phyloP scores from a whole-genome alignment of 768 basidiomycete genomes.

The Podaxis rugospora region DNA sequence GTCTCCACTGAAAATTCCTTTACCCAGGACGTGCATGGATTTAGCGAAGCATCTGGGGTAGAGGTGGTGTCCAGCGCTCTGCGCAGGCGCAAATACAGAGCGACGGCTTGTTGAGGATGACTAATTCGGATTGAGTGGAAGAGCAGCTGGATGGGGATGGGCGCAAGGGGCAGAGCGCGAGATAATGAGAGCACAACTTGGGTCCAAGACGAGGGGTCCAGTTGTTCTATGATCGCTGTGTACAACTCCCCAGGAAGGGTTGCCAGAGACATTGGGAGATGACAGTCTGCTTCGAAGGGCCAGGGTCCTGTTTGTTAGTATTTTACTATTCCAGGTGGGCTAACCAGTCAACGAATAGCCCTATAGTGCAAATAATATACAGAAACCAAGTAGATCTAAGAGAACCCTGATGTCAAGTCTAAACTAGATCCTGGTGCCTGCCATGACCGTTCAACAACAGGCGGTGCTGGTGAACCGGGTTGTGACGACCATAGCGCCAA shows the following conservation, averaged over 20 bases:
- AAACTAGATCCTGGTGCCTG: conserved; percentile 32
- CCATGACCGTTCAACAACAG: conserved; percentile 43
- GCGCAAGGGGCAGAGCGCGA: conserved; percentile 56
- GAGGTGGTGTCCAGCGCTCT: conserved; percentile 12
- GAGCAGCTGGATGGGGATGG: conserved; percentile 52
- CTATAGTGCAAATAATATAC: conserved; percentile 11
- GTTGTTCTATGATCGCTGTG: conserved; percentile 46
- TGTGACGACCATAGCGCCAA: conserved; percentile 41
- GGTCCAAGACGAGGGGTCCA: conserved; percentile 45
- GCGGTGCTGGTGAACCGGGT: conserved; percentile 35
- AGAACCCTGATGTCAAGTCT: conserved; percentile 30
- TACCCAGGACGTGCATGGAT: conserved; percentile 33
- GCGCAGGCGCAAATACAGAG: conserved; percentile 54
- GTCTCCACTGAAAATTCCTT: conserved; percentile 47
- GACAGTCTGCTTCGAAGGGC: not conserved
- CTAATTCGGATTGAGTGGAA: conserved; percentile 55
- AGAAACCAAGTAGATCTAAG: conserved; percentile 9
- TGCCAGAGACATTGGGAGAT: conserved; percentile 22
- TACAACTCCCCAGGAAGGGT: conserved; percentile 66
- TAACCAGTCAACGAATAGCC: conserved; percentile 1
- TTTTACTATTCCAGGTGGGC: not conserved
- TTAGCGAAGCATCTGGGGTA: conserved; percentile 8
- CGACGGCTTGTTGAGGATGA: conserved; percentile 45
- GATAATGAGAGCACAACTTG: conserved; percentile 53
- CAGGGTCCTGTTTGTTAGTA: conserved; percentile 5